These are phyloP conservation scores for Epichloe amarillans DNA, from an alignment of 2,329 filamentous ascomycete species.

Conservation along the genomic window DNA sequence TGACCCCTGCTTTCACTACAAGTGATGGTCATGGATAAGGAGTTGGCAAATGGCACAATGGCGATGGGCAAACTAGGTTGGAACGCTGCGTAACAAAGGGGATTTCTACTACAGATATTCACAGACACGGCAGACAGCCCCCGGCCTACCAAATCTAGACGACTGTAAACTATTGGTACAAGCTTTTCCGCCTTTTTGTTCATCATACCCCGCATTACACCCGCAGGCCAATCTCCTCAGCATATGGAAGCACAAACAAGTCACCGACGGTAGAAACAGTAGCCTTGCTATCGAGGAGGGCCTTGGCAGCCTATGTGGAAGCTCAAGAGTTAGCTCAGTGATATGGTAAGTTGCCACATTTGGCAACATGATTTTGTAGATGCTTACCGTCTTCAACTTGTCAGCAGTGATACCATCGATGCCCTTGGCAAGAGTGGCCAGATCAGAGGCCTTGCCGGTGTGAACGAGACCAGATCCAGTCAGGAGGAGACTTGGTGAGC, in stretches of 20 bases:
- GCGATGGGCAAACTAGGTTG: neutral
- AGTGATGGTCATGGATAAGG: neutral
- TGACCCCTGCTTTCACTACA: neutral
- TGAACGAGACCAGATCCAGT: conserved; percentile 77
- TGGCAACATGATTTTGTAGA: neutral
- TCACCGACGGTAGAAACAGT: conserved; percentile 85
- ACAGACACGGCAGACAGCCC: conserved; percentile 21
- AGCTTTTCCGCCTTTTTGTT: conserved; percentile 16
- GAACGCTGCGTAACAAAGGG: conserved; percentile 15
- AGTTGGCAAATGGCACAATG: neutral
- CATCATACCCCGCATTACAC: conserved; percentile 51
- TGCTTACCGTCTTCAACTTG: conserved; percentile 70
- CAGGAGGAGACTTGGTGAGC: conserved; percentile 63
- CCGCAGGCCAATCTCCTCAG: conserved; percentile 84
- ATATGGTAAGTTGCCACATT: neutral
- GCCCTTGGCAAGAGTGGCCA: conserved; percentile 64
- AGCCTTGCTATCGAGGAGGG: conserved; percentile 76
- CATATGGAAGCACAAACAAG: conserved; percentile 79
- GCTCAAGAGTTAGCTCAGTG: conserved; percentile 8
- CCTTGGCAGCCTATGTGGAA: conserved; percentile 68
- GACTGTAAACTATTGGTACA: conserved; percentile 30
- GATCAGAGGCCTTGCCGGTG: conserved; percentile 70
- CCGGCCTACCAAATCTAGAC: conserved; percentile 23
- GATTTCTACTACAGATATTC: conserved; percentile 33
- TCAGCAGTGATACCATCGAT: conserved; percentile 73